Percentiles rank a stretch among this genome's conserved stretches.
Evolutionary conservation across 768 basidiomycete species (phyloP).

Genomic region (Mycena venus): DNA sequence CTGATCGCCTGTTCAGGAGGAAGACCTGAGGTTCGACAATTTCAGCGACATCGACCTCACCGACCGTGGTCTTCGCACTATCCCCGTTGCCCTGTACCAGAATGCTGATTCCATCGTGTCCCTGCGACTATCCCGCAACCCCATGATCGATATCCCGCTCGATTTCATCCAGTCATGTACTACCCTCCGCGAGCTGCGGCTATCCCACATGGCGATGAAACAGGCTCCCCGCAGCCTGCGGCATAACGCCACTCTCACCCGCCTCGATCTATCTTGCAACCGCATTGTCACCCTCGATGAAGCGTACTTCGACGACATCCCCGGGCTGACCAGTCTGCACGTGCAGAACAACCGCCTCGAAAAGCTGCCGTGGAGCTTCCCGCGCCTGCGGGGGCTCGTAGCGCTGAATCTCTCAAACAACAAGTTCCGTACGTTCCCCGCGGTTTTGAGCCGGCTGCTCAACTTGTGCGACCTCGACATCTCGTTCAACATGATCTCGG

Average conservation of each 20-base stretch:
- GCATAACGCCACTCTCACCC: slow-evolving; percentile 77
- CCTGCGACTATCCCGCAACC: slow-evolving; percentile 93
- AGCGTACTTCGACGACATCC: slow-evolving; percentile 83
- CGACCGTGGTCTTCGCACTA: slow-evolving; percentile 83
- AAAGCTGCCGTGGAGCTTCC: slow-evolving; percentile 88
- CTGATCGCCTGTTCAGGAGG: slow-evolving; percentile 64
- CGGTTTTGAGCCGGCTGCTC: slow-evolving; percentile 78
- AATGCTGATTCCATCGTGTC: slow-evolving; percentile 87
- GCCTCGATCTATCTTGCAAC: slow-evolving; percentile 93
- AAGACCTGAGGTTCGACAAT: slow-evolving; percentile 77
- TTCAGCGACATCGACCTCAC: slow-evolving; percentile 89
- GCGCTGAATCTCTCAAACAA: slow-evolving; percentile 97
- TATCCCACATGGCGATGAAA: slow-evolving; percentile 95
- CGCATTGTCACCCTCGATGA: slow-evolving; percentile 91
- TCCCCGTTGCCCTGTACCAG: slow-evolving; percentile 88
- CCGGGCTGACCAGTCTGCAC: slow-evolving; percentile 74
- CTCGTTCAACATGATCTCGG: slow-evolving; percentile 92
- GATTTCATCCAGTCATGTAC: slow-evolving; percentile 95
- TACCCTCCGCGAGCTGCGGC: slow-evolving; percentile 84
- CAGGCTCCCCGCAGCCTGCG: slow-evolving; percentile 89
- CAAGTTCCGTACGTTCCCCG: slow-evolving; percentile 84
- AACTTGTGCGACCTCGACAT: slow-evolving; percentile 89
- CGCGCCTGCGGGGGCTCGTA: slow-evolving; percentile 78
- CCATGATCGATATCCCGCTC: slow-evolving; percentile 95
- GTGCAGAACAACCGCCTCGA: slow-evolving; percentile 95